Evolutionary conservation across 2,329 filamentous ascomycete species (phyloP), one percentile per base, ranked within the genome.

Genomic region (Colletotrichum tabaci): DNA sequence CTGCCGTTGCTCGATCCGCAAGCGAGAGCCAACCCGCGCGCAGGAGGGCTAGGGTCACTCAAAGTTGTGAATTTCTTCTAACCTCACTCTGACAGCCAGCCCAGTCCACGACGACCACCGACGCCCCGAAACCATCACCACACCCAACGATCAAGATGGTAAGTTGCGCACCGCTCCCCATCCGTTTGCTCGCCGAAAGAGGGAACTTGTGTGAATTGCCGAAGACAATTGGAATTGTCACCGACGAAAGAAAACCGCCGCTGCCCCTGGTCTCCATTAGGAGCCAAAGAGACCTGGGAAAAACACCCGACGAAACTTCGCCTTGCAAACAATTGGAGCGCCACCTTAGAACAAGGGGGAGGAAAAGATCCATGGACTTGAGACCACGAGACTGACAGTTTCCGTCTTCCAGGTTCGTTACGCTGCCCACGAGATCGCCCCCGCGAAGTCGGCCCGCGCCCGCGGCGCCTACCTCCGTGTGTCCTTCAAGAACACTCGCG

Each of bases 401-500:
- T 60, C 73, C 67, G 72, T 64, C 61, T 23, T 62, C 35, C 82
- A 97, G 95, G 94, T 97, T 90, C 94, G 95, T 87, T 98, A 98
- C 95, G 94, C 94, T 87, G 93, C 93, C 84, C 94, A 92, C 83
- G 90, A 95, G 85, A 96, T 97, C 85, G 89, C 93, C 82, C 88
- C 92, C 86, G 90, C 92, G 80, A 98, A 98, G 91, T 97, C 94
- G 88, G 96, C 96, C 87, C 94, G 96, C 89, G 93, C 96, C 84
- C 95, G 96, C 88, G 96, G 97, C 87, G 95, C 95, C 85, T 99
- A 98, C 91, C 94, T 99, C 82, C 95, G 96, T 85, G 96, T 98
- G 81, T 97, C 94, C 81, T 99, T 98, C 94, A 99, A 99, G 93
- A 99, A 99, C 93, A 99, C 96, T 85, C 95, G 96, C 84, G 97